Evolutionary conservation across 75 land plant species (phyloP).

Genomic region (Selaginella moellendorffii): DNA sequence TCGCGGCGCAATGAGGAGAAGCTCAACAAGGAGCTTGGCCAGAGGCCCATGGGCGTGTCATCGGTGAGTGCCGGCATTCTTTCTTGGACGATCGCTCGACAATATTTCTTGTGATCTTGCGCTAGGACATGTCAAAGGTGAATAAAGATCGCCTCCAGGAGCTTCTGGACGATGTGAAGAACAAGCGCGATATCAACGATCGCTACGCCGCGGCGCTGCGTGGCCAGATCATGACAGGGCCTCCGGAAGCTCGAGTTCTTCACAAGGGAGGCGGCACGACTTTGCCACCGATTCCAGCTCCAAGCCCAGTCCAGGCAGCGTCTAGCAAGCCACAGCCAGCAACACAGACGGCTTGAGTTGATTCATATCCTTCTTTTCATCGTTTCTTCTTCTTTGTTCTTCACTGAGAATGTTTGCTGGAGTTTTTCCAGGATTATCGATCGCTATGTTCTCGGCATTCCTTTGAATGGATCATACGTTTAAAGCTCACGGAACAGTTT

Average conservation of each 20-base stretch:
- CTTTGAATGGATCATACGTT: no score
- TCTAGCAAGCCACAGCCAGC: background rate
- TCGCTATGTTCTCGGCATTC: no score
- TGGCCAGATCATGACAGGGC: background rate
- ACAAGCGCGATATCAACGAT: background rate
- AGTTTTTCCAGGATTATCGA: no score
- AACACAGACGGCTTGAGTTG: no score
- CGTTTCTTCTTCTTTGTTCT: no score
- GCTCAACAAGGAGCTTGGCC: background rate
- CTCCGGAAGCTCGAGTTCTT: background rate
- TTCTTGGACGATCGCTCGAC: no score
- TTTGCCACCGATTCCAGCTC: background rate
- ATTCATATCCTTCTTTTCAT: no score
- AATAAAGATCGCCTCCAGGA: background rate
- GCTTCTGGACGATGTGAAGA: background rate
- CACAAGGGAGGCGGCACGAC: background rate
- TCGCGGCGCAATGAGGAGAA: background rate
- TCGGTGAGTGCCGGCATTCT: no score
- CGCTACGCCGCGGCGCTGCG: background rate
- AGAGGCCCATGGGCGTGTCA: background rate
- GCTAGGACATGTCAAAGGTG: background rate
- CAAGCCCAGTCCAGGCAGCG: background rate
- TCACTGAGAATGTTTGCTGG: no score
- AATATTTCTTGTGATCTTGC: no score
- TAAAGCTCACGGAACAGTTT: no score